Evolutionary conservation across 164 flowering plant species (phyloP).

Genomic region (Annona cherimola): DNA sequence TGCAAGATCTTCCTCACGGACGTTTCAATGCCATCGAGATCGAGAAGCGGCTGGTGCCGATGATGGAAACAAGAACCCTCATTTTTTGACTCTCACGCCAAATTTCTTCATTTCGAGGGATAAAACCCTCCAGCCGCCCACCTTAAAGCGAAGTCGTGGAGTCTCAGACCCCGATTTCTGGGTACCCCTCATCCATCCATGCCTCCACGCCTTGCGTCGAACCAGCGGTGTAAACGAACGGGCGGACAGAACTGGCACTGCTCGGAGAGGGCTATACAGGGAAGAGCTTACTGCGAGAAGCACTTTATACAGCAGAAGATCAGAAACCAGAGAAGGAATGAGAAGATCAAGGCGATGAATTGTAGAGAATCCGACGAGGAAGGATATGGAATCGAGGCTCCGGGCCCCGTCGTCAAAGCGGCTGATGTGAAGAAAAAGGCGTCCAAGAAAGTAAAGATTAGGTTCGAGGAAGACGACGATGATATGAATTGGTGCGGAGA

Average conservation of each 20-base stretch:
- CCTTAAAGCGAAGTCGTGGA: no score
- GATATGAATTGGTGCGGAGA: neutral
- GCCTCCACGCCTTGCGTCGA: neutral
- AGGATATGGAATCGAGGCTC: neutral
- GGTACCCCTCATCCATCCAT: slow-evolving; percentile 1
- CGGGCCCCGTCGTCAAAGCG: neutral
- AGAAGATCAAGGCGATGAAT: neutral
- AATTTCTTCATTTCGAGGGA: no score
- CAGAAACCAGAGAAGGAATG: slow-evolving; percentile 1
- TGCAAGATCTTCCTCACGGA: no score
- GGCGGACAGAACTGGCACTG: slow-evolving; percentile 5
- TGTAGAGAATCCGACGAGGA: neutral
- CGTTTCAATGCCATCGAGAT: no score
- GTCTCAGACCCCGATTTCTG: neutral
- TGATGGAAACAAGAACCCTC: no score
- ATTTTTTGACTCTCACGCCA: no score
- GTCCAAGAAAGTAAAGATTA: slow-evolving; percentile 3
- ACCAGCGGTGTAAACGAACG: slow-evolving; percentile 3
- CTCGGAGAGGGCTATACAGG: slow-evolving; percentile 1
- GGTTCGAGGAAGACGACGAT: neutral
- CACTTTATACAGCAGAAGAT: neutral
- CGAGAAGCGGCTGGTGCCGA: no score
- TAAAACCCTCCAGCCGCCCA: no score
- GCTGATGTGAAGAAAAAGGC: neutral
- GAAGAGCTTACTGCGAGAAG: slow-evolving; percentile 6